phyloP scores from a whole-genome alignment of 2,329 filamentous ascomycete species.

The Dactylellina leptospora region DNA sequence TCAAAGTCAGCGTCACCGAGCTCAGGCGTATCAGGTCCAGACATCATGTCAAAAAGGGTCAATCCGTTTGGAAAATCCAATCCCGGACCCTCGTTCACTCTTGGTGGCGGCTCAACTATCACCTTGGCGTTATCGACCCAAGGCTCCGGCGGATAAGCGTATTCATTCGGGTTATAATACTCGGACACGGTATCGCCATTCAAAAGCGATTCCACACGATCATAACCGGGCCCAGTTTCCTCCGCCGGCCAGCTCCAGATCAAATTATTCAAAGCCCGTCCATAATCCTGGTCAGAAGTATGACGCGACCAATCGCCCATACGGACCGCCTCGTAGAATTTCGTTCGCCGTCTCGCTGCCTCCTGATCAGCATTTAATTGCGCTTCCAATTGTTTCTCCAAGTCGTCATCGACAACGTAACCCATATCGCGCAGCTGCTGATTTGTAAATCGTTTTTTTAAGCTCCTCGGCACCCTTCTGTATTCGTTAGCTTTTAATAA shows the following conservation, averaged over 20 bases:
- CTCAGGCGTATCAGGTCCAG: neutral
- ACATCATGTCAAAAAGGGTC: neutral
- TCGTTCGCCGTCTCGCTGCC: neutral
- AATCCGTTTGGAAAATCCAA: neutral
- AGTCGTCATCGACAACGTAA: constrained; percentile 16
- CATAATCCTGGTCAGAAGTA: too few species aligned
- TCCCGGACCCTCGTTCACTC: too few species aligned
- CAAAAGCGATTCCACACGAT: neutral
- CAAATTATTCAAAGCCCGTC: constrained; percentile 10
- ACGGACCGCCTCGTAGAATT: constrained; percentile 2
- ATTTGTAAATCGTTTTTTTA: neutral
- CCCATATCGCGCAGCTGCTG: constrained; percentile 6
- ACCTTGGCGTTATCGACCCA: too few species aligned
- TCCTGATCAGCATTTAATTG: neutral
- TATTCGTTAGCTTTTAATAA: constrained; percentile 18
- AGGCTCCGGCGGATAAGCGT: neutral
- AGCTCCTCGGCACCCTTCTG: constrained; percentile 1
- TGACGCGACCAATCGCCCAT: neutral
- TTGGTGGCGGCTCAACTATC: too few species aligned
- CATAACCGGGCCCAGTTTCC: neutral
- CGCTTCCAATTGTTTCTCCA: neutral
- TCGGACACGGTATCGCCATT: neutral
- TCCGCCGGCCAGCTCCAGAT: neutral
- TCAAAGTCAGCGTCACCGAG: neutral
- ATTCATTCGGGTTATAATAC: neutral